Base-by-base conservation (phyloP, 2,329 filamentous ascomycete species). In the Sporothrix curviconia region DNA sequence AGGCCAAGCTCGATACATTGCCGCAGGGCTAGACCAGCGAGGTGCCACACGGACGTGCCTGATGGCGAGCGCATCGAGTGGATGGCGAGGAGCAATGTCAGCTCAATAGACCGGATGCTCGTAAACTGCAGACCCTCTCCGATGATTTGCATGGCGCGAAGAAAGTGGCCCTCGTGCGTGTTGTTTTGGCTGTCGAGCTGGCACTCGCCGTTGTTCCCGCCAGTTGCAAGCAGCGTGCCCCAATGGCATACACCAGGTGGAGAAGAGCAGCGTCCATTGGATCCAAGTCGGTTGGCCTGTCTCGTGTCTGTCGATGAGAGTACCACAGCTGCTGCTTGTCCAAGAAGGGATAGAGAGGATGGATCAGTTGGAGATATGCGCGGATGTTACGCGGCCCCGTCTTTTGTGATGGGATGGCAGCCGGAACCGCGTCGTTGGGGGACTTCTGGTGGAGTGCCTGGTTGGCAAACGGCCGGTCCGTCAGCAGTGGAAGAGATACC, bases 381-480 rank as follows among this genome's bases (percentile, higher is more conserved):
- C 51, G 50, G 14, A 58, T 52, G 25, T n/a, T 60, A 60, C 7
- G 30, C 24, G 7, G 50, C 40, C 58, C 58, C 2, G 49, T 47
- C 5, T n/a, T 5, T 6, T 4, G 7, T 4, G 44, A 42, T 3
- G 58, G 58, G 8, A 55, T 25, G 19, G 43, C 15, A 1, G 58
- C 58, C 9, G 51, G 50, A 3, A 37, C 28, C 6, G 42, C 30
- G 22, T 34, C 22, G 0, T 22, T 44, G n/a, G n/a, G n/a, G n/a
- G n/a, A 32, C 14, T 25, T 17, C 11, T 40, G 19, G 34, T 44
- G 30, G 7, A 60, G 46, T 1, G 58, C 58, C 30, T 60, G 55
- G 49, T 60, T 60, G 2, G 51, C 25, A 37, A 60, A 60, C 5
- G 58, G 58, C n/a, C 44, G 58, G 37, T 60, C 58, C 7, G 58